Percentiles rank a stretch among this genome's conserved stretches.
phyloP scores from a whole-genome alignment of 805 yeast species.

The Saccharomycopsis olivae region DNA sequence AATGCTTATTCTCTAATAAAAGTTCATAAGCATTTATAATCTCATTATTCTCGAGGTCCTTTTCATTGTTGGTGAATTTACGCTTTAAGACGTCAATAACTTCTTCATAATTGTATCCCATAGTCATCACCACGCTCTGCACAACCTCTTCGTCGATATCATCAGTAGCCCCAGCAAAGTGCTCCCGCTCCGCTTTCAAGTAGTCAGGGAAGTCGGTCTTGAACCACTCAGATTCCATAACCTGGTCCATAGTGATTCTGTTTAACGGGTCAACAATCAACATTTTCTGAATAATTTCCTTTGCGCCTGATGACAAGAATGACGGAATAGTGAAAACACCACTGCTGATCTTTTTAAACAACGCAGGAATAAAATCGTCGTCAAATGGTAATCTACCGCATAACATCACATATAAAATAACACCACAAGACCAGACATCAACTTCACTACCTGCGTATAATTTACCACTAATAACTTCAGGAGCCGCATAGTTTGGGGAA shows the following conservation, averaged over 20 bases:
- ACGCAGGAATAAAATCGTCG: slow-evolving; percentile 90
- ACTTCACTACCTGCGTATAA: slow-evolving; percentile 97
- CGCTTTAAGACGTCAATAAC: slow-evolving; percentile 55
- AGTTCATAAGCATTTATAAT: slow-evolving; percentile 78
- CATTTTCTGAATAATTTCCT: slow-evolving; percentile 75
- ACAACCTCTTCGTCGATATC: slow-evolving; percentile 68
- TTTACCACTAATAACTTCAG: slow-evolving; percentile 91
- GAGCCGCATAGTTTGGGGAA: slow-evolving; percentile 95
- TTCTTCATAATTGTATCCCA: slow-evolving; percentile 86
- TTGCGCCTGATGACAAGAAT: slow-evolving; percentile 77
- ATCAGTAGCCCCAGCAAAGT: slow-evolving; percentile 15
- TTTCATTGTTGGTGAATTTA: slow-evolving; percentile 10
- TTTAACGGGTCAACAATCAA: slow-evolving; percentile 89
- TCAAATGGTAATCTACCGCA: slow-evolving; percentile 95
- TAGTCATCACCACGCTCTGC: slow-evolving; percentile 59
- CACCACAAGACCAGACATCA: slow-evolving; percentile 97
- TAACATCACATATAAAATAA: slow-evolving; percentile 86
- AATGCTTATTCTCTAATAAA: slow-evolving; percentile 66
- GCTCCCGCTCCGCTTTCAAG: slow-evolving; percentile 26
- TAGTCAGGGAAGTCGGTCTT: slow-evolving; percentile 70
- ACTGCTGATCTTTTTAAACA: slow-evolving; percentile 83
- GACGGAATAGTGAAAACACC: slow-evolving; percentile 90
- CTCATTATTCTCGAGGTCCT: slow-evolving; percentile 48
- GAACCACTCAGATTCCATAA: slow-evolving; percentile 93
- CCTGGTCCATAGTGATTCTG: slow-evolving; percentile 85